Evolutionary conservation across 116 monocot genomes (phyloP).

Genomic region (Trichopus zeylanicus): DNA sequence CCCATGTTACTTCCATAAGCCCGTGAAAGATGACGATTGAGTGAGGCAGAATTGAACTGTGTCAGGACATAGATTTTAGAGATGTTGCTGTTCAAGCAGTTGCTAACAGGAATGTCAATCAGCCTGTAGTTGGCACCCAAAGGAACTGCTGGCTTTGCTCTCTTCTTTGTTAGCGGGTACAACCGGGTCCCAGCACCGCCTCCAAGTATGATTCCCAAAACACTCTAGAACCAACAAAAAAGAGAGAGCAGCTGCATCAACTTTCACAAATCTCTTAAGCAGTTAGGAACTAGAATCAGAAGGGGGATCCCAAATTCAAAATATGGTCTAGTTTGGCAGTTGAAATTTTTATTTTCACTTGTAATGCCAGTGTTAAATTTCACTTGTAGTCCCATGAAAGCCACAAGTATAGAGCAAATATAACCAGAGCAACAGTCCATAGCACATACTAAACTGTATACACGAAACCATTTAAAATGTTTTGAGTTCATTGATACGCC

Average conservation of each 20-base stretch:
- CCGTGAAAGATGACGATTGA: conserved; percentile 93
- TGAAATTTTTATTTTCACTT: no score
- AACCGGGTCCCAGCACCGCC: conserved; percentile 94
- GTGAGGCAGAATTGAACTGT: conserved; percentile 97
- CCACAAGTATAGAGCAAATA: no score
- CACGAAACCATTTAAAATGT: no score
- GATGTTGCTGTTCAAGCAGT: conserved; percentile 95
- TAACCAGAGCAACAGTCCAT: no score
- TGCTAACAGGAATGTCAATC: conserved; percentile 99
- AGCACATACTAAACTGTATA: no score
- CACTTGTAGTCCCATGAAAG: no score
- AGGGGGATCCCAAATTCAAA: no score
- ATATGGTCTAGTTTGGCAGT: no score
- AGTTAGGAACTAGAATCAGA: no score
- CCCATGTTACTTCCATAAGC: conserved; percentile 92
- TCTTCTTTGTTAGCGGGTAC: conserved; percentile 94
- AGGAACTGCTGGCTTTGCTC: conserved; percentile 97
- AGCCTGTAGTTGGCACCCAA: conserved; percentile 92
- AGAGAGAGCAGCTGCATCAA: neutral
- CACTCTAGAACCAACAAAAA: conserved; percentile 53
- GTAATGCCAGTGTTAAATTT: no score
- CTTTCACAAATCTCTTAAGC: neutral
- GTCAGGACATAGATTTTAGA: conserved; percentile 96
- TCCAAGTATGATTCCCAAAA: conserved; percentile 91
- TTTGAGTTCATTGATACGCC: no score